A percentile compares a stretch with the other conserved stretches of the same genome.
Evolutionary conservation across 2,329 filamentous ascomycete species (phyloP).

Genomic region (Pseudohalonectria lignicola): DNA sequence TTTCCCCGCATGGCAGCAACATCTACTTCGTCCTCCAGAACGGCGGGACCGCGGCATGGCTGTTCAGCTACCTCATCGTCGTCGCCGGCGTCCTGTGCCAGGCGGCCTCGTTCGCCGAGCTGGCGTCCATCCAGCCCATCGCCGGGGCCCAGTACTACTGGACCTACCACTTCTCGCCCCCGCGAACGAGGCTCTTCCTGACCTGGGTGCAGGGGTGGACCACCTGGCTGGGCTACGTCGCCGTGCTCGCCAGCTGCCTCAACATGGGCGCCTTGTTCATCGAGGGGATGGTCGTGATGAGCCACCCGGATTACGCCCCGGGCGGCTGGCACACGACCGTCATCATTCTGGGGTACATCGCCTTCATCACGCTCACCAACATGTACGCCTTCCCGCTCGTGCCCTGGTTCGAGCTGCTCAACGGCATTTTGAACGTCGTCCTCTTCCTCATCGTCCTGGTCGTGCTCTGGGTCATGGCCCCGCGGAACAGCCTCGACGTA

Average conservation of each 20-base stretch:
- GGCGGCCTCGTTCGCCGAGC: slow-evolving; percentile 23
- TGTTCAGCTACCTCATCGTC: slow-evolving; percentile 19
- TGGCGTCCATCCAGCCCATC: slow-evolving; percentile 26
- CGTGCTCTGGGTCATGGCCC: slow-evolving; percentile 18
- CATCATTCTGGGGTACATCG: slow-evolving; percentile 23
- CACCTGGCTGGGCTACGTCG: slow-evolving; percentile 28
- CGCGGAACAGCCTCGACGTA: slow-evolving; percentile 19
- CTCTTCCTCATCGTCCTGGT: slow-evolving; percentile 23
- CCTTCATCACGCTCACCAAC: slow-evolving; percentile 15
- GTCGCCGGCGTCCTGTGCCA: slow-evolving; percentile 17
- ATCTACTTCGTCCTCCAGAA: slow-evolving; percentile 16
- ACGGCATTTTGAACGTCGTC: slow-evolving; percentile 17
- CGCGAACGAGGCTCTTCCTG: background rate
- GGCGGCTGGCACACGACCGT: slow-evolving; percentile 24
- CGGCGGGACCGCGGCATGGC: slow-evolving; percentile 17
- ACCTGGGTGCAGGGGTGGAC: slow-evolving; percentile 20
- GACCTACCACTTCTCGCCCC: slow-evolving; percentile 15
- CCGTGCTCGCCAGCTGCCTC: slow-evolving; percentile 19
- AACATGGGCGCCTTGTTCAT: slow-evolving; percentile 22
- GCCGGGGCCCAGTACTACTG: slow-evolving; percentile 30
- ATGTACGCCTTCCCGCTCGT: slow-evolving; percentile 23
- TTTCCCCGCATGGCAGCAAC: too few species aligned
- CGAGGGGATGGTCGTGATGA: slow-evolving; percentile 7
- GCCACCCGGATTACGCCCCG: slow-evolving; percentile 3
- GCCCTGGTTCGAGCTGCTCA: slow-evolving; percentile 24